A percentile compares a stretch with the other conserved stretches of the same genome.
These are phyloP conservation scores for Metschnikowia picachoensis DNA, from an alignment of 805 yeast genomes.

Conservation along the genomic window DNA sequence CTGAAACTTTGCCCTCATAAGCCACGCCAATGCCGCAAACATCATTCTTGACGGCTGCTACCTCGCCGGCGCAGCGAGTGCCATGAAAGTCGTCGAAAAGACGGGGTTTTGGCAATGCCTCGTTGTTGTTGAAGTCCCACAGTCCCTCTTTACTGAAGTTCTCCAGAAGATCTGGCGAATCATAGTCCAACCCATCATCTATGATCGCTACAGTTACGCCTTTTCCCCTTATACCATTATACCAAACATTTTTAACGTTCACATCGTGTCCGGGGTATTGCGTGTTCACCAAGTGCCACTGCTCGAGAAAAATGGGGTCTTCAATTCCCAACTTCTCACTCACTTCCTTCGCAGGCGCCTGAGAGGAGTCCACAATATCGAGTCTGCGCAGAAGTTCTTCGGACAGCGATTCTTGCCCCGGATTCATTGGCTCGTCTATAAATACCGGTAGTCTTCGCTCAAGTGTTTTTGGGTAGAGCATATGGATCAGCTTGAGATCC, in stretches of 20 bases:
- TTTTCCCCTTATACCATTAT: slow-evolving; percentile 70
- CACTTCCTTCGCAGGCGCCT: slow-evolving; percentile 43
- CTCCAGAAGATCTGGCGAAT: slow-evolving; percentile 63
- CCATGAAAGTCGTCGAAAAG: slow-evolving; percentile 88
- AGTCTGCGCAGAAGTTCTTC: slow-evolving; percentile 3
- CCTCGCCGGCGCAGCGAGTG: slow-evolving; percentile 96
- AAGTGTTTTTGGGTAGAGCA: slow-evolving; percentile 52
- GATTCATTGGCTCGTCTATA: slow-evolving; percentile 11
- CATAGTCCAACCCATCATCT: slow-evolving; percentile 91
- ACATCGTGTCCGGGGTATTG: slow-evolving; percentile 76
- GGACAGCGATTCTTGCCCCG: neutral
- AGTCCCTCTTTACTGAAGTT: slow-evolving; percentile 78
- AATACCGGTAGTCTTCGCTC: slow-evolving; percentile 57
- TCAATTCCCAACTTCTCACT: slow-evolving; percentile 53
- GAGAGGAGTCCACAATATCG: slow-evolving; percentile 48
- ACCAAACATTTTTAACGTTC: slow-evolving; percentile 85
- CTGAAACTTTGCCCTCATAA: slow-evolving; percentile 77
- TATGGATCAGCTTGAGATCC: slow-evolving; percentile 48
- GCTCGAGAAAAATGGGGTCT: slow-evolving; percentile 80
- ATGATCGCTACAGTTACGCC: slow-evolving; percentile 85
- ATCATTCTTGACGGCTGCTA: slow-evolving; percentile 83
- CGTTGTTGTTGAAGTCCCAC: slow-evolving; percentile 86
- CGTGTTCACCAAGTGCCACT: slow-evolving; percentile 90
- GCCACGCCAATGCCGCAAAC: slow-evolving; percentile 98
- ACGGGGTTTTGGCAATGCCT: slow-evolving; percentile 72